Conservation (phyloP, 805 yeast species). For the Lipomyces sp. region DNA sequence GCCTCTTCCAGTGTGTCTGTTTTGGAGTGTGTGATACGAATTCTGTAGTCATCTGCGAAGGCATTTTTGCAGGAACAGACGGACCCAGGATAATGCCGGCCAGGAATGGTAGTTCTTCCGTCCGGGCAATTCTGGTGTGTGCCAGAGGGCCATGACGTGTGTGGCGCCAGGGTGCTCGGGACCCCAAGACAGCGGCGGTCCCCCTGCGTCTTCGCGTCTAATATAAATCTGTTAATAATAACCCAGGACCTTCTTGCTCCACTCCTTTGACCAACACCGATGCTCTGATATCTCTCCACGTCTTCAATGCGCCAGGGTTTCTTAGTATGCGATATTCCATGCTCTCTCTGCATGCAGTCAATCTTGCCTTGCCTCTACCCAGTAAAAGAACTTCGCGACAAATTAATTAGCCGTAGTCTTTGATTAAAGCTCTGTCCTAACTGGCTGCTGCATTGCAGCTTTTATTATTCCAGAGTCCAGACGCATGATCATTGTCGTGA, state of each 20-base stretch:
- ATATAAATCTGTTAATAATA: not conserved
- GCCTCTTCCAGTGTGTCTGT: not conserved
- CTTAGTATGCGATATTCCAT: no score
- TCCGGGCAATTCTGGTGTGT: not conserved
- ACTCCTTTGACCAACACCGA: not conserved
- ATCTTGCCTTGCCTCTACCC: no score
- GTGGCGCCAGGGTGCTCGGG: constrained; percentile 1
- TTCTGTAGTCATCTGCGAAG: not conserved
- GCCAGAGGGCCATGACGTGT: not conserved
- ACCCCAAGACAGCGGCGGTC: not conserved
- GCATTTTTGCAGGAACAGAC: not conserved
- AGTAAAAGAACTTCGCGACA: no score
- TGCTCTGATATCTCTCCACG: not conserved
- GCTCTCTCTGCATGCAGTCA: no score
- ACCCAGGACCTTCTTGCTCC: no score
- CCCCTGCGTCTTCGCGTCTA: not conserved
- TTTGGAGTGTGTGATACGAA: not conserved
- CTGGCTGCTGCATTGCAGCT: no score
- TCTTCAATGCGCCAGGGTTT: no score
- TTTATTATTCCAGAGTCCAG: no score
- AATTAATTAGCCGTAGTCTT: no score
- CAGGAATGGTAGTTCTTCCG: not conserved
- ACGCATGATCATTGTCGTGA: no score
- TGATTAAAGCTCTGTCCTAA: no score
- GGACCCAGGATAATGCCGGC: not conserved